A percentile compares a stretch with the other conserved stretches of the same genome.
Evolutionary conservation across 176 grass and related monocot genomes (phyloP).

Genomic region (Raddia guianensis): DNA sequence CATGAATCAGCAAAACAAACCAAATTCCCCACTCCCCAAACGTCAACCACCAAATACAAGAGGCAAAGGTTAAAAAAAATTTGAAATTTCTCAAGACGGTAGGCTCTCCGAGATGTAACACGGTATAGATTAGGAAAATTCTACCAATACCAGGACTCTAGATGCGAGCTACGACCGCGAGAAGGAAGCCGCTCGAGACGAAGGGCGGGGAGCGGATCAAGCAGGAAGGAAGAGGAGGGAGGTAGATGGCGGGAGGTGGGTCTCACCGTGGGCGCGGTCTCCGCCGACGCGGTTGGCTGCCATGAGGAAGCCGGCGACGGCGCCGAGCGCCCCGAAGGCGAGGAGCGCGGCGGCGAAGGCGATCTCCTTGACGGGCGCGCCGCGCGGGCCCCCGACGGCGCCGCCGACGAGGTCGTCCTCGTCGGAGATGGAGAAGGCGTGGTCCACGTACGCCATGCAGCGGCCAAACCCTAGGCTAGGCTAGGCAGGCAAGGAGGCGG

Average conservation of each 20-base stretch:
- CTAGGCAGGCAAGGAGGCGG: not conserved
- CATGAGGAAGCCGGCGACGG: constrained; percentile 66
- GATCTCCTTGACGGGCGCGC: constrained; percentile 97
- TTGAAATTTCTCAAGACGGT: not conserved
- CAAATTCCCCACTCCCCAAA: not conserved
- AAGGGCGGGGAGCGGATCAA: not conserved
- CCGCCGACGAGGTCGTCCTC: constrained; percentile 87
- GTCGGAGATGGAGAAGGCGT: constrained; percentile 95
- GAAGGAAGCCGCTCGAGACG: not conserved
- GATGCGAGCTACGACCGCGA: not conserved
- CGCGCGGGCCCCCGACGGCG: constrained; percentile 48
- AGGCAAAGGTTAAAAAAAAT: not conserved
- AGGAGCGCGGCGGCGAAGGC: constrained; percentile 91
- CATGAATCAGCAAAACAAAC: not conserved
- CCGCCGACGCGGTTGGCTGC: constrained; percentile 81
- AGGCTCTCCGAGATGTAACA: not conserved
- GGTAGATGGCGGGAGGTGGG: not conserved
- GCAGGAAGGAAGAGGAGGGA: not conserved
- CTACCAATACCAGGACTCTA: not conserved
- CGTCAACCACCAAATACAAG: not conserved
- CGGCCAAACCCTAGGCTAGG: not conserved
- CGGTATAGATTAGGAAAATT: not conserved
- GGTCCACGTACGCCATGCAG: constrained; percentile 97
- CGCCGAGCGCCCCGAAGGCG: constrained; percentile 76
- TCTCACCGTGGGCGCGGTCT: constrained; percentile 81